Base-by-base conservation (phyloP, 108 stramenopile genomes). In the Discostella stelligeroides region DNA sequence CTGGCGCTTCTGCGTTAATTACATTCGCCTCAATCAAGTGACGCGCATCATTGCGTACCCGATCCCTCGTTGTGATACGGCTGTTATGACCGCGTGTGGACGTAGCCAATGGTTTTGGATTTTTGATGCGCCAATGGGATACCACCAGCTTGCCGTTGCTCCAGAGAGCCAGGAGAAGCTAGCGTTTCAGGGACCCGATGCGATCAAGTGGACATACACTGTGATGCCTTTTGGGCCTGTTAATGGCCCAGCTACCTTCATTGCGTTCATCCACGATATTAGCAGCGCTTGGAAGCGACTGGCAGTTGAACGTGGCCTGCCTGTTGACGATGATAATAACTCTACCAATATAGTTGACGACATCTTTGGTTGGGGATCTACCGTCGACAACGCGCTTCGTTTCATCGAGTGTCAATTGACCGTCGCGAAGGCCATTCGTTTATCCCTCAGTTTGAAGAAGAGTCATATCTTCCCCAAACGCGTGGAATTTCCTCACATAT, bases 261-360 rank as follows among this genome's bases (percentile, higher is more conserved):
- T 15, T 55, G 14, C 20, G 20, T 62, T 62, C 41, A 62, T 62
- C 20, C 61, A 62, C 24, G 61, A 62, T 25, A 43, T 62, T 9
- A 42, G 17, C 11, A 28, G 41, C 61, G 37, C 42, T 1, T 62
- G 61, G 61, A 62, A 62, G 17, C 21, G 45, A 4, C 23, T 45
- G 25, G 61, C 61, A 27, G 14, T 4, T 7, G 2, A 6, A 38
- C 59, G 8, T 2, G 61, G 61, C 41, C 42, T 62, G 20, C 4
- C 40, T n/a, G 45, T 62, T 23, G 42, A 43, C n/a, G 61, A 62
- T 45, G 11, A 43, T 24, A 43, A 18, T 2, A 7, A 23, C 21
- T 17, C n/a, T 42, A n/a, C 20, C 20, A 2, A n/a, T n/a, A n/a
- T n/a, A n/a, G n/a, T n/a, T n/a, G n/a, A n/a, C n/a, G n/a, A n/a